A percentile compares a stretch with the other conserved stretches of the same genome.
Evolutionary conservation across 345 rosid genomes (phyloP).

Genomic region (Cochlearia excelsa): DNA sequence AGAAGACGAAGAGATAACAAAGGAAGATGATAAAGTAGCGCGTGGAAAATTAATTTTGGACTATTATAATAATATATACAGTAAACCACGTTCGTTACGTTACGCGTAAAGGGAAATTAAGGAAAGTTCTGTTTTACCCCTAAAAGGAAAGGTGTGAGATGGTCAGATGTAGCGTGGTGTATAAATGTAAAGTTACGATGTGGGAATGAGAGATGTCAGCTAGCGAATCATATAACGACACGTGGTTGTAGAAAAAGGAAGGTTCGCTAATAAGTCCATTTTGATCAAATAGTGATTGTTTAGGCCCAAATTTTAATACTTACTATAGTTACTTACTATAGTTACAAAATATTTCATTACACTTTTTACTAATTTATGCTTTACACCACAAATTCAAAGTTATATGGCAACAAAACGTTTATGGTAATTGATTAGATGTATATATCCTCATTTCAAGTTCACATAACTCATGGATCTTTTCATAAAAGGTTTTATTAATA

Average conservation of each 20-base stretch:
- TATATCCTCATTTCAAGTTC: too few species aligned
- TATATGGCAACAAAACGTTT: too few species aligned
- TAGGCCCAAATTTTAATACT: too few species aligned
- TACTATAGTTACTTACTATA: too few species aligned
- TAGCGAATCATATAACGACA: constrained; percentile 8
- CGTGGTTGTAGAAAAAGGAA: not conserved
- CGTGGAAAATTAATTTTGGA: constrained; percentile 2
- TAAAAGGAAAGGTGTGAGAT: not conserved
- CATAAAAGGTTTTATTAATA: constrained; percentile 10
- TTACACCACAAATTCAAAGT: too few species aligned
- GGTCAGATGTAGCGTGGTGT: not conserved
- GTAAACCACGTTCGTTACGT: constrained; percentile 27
- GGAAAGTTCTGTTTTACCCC: not conserved
- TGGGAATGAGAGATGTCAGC: constrained; percentile 7
- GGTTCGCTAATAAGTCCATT: too few species aligned
- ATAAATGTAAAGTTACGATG: constrained; percentile 7
- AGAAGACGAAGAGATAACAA: constrained; percentile 6
- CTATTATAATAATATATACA: not conserved
- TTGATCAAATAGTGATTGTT: too few species aligned
- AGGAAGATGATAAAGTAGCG: constrained; percentile 10
- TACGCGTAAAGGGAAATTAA: constrained; percentile 20
- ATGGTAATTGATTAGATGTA: too few species aligned
- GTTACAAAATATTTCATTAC: too few species aligned
- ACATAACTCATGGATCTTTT: constrained; percentile 10
- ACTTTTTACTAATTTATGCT: too few species aligned